Evolutionary conservation across 805 yeast species (phyloP).

Genomic region (Hanseniaspora hatyaiensis): DNA sequence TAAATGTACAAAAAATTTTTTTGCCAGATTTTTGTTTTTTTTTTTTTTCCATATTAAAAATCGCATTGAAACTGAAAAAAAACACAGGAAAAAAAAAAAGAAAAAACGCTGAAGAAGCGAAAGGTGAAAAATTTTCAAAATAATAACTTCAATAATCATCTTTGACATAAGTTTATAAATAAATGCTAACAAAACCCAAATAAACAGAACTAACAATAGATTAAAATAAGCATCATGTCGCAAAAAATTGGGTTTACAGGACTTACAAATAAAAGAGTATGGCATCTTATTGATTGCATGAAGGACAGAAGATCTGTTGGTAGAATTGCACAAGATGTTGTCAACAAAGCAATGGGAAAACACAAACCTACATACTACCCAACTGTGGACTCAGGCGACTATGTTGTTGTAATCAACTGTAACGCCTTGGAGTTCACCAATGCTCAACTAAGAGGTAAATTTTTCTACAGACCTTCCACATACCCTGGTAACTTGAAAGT

Average conservation of each 20-base stretch:
- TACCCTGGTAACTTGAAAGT: slow-evolving; percentile 83
- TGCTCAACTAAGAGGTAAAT: slow-evolving; percentile 64
- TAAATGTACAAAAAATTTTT: no score
- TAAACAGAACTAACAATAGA: not conserved
- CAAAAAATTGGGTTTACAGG: slow-evolving; percentile 41
- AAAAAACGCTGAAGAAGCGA: no score
- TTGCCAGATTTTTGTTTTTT: no score
- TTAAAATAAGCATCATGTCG: slow-evolving; percentile 23
- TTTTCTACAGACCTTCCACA: slow-evolving; percentile 79
- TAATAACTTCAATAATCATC: no score
- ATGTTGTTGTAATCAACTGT: slow-evolving; percentile 92
- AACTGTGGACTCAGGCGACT: slow-evolving; percentile 82
- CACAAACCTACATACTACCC: slow-evolving; percentile 84
- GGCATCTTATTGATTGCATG: slow-evolving; percentile 94
- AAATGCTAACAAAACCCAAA: not conserved
- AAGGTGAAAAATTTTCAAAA: no score
- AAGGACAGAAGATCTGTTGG: slow-evolving; percentile 79
- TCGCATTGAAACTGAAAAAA: no score
- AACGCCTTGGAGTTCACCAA: slow-evolving; percentile 74
- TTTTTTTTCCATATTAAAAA: no score
- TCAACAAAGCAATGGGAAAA: slow-evolving; percentile 84
- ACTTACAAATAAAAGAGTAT: slow-evolving; percentile 66
- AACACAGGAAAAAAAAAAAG: no score
- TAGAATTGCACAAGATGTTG: slow-evolving; percentile 80
- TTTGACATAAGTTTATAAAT: not conserved